Evolutionary conservation across 148 eudicot species (phyloP), one percentile per base, ranked within the genome.

Genomic region (Selenicereus undatus): DNA sequence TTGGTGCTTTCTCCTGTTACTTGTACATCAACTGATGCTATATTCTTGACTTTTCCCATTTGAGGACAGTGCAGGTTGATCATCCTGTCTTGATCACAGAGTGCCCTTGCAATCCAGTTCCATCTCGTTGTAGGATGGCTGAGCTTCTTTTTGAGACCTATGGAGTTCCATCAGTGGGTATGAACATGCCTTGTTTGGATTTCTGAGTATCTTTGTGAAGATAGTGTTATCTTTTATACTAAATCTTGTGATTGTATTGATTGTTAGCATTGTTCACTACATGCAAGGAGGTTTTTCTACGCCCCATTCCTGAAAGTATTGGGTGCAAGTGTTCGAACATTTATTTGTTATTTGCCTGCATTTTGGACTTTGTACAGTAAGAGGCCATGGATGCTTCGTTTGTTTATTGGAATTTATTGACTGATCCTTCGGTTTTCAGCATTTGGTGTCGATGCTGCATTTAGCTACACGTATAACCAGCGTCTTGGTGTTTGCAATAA

Each of bases 101-200:
- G 87, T 93, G 99, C 84, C 88, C 93, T 75, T 92, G 93, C 91
- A 96, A 92, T 86, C 99, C 99, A 18, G 85, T 90, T 71, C 89
- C 93, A 8, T 96, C 99, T 74, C 98, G 99, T 81, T 85, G 92
- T 89, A 96, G 87, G 89, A 93, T 96, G 99, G 97, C 97, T 51
- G 99, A 96, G 83, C 97, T 96, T 82, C 93, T 96, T 75, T 96
- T 96, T 50, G 99, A 96, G 84, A 85, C 99, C n/a, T 93, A 93
- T 88, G 98, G 98, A 76, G 99, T 92, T 88, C 97, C 99, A 81
- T 93, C 99, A 76, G 92, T 96, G 87, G 99, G 99, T 96, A 93
- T 82, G 89, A 27, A 56, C 81, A 45, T 45, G 20, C 50, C 22
- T 45, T 45, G 22, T 62, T 21, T 62, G 48, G 21, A 13, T n/a